Evolutionary conservation across 2,329 filamentous ascomycete species (phyloP).

Genomic region (Microthyrium microscopicum): DNA sequence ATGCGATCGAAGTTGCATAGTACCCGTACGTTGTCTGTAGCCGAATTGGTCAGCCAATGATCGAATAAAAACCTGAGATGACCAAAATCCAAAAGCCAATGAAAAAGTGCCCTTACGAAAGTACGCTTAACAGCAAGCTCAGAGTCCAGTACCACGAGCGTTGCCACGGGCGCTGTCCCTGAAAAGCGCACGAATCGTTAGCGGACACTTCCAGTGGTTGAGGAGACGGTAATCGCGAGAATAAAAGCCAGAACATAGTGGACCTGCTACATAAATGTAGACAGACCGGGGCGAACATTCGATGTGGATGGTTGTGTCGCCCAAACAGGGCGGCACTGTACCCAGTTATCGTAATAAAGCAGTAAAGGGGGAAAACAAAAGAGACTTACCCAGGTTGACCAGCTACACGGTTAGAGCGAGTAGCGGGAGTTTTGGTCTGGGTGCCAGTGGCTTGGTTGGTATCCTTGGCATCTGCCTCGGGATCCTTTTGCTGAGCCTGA

Average conservation of each 20-base stretch:
- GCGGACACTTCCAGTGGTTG: constrained; percentile 7
- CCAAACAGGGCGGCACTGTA: constrained; percentile 8
- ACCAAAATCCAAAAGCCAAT: too few relatives aligned
- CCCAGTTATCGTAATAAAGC: constrained; percentile 7
- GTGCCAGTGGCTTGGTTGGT: constrained; percentile 6
- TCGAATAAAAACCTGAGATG: too few relatives aligned
- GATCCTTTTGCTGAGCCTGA: constrained; percentile 56
- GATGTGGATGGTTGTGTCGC: constrained; percentile 6
- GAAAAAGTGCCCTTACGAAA: background rate
- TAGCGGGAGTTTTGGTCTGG: constrained; percentile 4
- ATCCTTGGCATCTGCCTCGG: constrained; percentile 28
- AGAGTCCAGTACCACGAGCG: constrained; percentile 7
- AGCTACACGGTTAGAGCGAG: constrained; percentile 6
- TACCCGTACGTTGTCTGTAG: constrained; percentile 1
- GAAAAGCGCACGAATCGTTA: constrained; percentile 5
- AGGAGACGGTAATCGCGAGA: too few relatives aligned
- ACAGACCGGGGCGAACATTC: background rate
- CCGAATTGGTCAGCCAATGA: too few relatives aligned
- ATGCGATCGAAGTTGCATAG: constrained; percentile 7
- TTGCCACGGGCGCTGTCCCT: constrained; percentile 8
- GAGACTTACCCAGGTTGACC: constrained; percentile 8
- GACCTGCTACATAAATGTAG: too few relatives aligned
- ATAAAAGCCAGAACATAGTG: too few relatives aligned
- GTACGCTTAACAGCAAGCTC: constrained; percentile 7
- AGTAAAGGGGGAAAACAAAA: constrained; percentile 3